Evolutionary conservation across 805 yeast species (phyloP).

Genomic region (Debaryomyces prosopidis): DNA sequence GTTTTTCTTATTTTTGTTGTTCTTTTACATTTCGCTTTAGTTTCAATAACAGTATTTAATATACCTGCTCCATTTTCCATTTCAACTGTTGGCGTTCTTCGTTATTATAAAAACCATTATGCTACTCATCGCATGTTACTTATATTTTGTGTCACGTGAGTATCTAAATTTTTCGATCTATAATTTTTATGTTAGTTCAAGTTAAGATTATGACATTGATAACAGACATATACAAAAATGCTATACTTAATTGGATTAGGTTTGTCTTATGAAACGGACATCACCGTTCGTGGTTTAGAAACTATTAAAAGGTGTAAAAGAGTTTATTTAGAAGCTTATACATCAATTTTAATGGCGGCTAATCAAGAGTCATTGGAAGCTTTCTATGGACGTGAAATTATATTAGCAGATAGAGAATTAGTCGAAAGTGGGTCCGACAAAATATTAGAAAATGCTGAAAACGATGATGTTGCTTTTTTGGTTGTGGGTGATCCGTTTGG

Average conservation of each 20-base stretch:
- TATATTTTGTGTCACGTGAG: background rate
- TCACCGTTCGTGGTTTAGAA: constrained; percentile 92
- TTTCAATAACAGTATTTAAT: too few species aligned
- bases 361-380: constrained; percentile 69
- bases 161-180: too few species aligned
- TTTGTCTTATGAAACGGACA: constrained; percentile 82
- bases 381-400: constrained; percentile 82
- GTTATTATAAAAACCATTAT: background rate
- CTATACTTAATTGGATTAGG: constrained; percentile 91
- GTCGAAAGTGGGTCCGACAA: constrained; percentile 88
- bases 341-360: constrained; percentile 94
- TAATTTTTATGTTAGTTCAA: too few species aligned
- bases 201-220: too few species aligned
- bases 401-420: constrained; percentile 90
- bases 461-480: constrained; percentile 85
- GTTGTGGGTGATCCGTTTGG: constrained; percentile 99
- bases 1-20: constrained; percentile 3
- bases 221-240: constrained; percentile 44
- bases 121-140: background rate
- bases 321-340: constrained; percentile 94
- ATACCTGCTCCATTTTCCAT: background rate
- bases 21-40: background rate
- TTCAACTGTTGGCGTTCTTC: background rate
- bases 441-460: constrained; percentile 73
- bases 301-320: constrained; percentile 79